Evolutionary conservation across 768 basidiomycete species (phyloP), one percentile per base, ranked within the genome.

Genomic region (Termitomyces sp.): DNA sequence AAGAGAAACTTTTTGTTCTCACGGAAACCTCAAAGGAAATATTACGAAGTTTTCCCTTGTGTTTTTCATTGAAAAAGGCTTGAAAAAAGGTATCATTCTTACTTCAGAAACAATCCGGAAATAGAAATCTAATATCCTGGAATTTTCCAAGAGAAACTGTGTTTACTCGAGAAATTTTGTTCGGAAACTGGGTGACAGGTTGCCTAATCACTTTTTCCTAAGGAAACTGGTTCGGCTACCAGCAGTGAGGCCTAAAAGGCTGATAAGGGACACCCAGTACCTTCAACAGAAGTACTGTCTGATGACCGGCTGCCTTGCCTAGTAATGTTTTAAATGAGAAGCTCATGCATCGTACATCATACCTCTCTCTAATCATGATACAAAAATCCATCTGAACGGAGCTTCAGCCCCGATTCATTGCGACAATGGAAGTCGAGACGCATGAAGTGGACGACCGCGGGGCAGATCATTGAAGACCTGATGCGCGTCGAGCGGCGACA

Each of bases 401-500:
- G 31, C 31, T 12, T 35, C 12, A 35, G 14, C 15, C 37, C 11
- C 15, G 6, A 17, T 38, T 38, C 15, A 17, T 38, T 15, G 37
- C 37, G 37, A 38, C 37, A 8, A 50, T 26, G 10, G 45, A 55
- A 59, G 52, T 47, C 47, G 51, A 40, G 21, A 66, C 64, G 66
- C 64, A 66, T 66, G 64, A 63, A 68, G 64, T 69, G 74, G 70
- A 71, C 81, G 87, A 91, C 89, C 89, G 78, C 89, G 89, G 89
- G 83, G 77, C 88, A 87, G 81, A 81, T 72, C 74, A 68, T 70
- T 60, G 60, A 70, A 63, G 73, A 74, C 84, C 82, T 78, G 87
- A 73, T 91, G 89, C 89, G 89, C 80, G 89, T 89, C 87, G 83
- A 81, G 77, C 86, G 80, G 86, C 89, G 89, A 91, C 88, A 83